These are phyloP conservation scores for Fusarium kyushuense DNA, from an alignment of 2,329 filamentous ascomycete genomes.

Conservation along the genomic window DNA sequence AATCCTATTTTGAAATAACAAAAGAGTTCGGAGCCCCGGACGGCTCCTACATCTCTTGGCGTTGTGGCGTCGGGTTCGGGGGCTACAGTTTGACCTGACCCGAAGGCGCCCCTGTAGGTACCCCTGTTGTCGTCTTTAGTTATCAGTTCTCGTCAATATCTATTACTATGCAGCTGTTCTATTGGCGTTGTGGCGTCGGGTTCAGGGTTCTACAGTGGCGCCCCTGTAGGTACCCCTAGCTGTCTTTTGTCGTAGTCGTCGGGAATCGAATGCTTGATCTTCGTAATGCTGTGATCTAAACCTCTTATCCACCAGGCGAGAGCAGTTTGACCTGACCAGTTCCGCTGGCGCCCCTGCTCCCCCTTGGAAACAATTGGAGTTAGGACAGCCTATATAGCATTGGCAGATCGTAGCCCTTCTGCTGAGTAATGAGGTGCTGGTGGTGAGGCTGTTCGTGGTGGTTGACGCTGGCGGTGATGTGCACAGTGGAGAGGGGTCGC, in stretches of 20 bases:
- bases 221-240: too few species aligned
- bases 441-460: conserved; percentile 2
- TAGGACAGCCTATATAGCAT: conserved; percentile 25
- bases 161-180: too few species aligned
- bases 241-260: conserved; percentile 22
- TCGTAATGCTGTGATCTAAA: not conserved
- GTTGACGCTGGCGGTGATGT: not conserved
- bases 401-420: conserved; percentile 1
- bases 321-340: conserved; percentile 49
- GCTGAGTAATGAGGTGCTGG: not conserved
- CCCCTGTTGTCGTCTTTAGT: too few species aligned
- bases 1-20: conserved; percentile 18
- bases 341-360: conserved; percentile 45
- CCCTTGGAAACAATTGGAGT: conserved; percentile 3
- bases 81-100: conserved; percentile 47
- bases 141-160: too few species aligned
- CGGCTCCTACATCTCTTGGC: conserved; percentile 47
- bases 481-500: conserved; percentile 10
- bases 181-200: conserved; percentile 36
- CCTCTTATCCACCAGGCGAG: conserved; percentile 30
- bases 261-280: conserved; percentile 34
- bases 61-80: conserved; percentile 19
- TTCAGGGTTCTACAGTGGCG: too few species aligned
- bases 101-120: too few species aligned
- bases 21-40: conserved; percentile 48